Evolutionary conservation across 2,329 filamentous ascomycete genomes (phyloP).

Genomic region (Gyromitra esculenta): DNA sequence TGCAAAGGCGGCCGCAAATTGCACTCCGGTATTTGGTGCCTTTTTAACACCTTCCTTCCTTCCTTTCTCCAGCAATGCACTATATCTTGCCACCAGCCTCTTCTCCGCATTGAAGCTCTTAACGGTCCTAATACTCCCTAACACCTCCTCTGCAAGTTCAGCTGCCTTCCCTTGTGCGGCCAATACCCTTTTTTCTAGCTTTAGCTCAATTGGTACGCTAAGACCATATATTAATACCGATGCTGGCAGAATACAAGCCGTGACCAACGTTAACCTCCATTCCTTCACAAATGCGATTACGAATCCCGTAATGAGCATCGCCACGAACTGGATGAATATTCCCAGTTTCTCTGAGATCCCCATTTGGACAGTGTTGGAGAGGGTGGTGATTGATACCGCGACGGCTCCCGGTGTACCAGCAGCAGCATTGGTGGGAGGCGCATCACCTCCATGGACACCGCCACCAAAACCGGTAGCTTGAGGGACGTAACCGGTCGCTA

Average conservation of each 20-base stretch:
- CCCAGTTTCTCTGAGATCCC: conserved; percentile 66
- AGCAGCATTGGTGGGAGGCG: conserved; percentile 3
- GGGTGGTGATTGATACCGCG: conserved; percentile 71
- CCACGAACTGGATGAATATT: conserved; percentile 67
- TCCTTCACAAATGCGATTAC: conserved; percentile 68
- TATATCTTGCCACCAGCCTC: conserved; percentile 67
- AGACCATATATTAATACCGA: conserved; percentile 65
- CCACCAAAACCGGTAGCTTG: not conserved
- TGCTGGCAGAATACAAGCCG: conserved; percentile 68
- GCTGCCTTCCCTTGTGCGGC: conserved; percentile 68
- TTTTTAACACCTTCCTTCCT: conserved; percentile 65
- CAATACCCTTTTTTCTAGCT: conserved; percentile 64
- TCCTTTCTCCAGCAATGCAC: conserved; percentile 67
- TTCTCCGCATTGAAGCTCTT: conserved; percentile 71
- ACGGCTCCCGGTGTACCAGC: conserved; percentile 65
- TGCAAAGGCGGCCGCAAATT: conserved; percentile 67
- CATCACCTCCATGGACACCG: not conserved
- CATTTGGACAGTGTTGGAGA: conserved; percentile 71
- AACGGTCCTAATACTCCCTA: conserved; percentile 71
- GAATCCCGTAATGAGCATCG: conserved; percentile 67
- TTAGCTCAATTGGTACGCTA: conserved; percentile 68
- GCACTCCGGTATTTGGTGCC: conserved; percentile 65
- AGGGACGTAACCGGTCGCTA: conserved; percentile 27
- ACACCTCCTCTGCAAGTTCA: conserved; percentile 70
- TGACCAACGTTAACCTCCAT: conserved; percentile 71